phyloP scores from a whole-genome alignment of 2,329 filamentous ascomycete genomes.

The Rasamsonia emersonii region DNA sequence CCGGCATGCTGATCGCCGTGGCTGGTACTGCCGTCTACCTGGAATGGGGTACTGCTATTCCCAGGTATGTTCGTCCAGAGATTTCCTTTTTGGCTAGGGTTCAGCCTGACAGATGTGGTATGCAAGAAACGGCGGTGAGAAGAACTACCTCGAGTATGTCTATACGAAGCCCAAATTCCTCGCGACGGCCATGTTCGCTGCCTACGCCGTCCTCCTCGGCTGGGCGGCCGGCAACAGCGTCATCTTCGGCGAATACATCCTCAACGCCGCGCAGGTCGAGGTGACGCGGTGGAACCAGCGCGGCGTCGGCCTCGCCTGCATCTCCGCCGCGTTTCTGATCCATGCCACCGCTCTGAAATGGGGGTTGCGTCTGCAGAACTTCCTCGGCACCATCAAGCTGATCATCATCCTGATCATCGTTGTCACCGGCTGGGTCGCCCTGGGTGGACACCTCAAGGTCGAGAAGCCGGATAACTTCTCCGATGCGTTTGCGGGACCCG shows the following conservation, averaged over 20 bases:
- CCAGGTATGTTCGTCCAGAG: slow-evolving; percentile 29
- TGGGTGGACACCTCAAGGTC: slow-evolving; percentile 29
- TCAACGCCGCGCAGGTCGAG: slow-evolving; percentile 37
- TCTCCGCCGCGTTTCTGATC: slow-evolving; percentile 40
- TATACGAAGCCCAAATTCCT: slow-evolving; percentile 44
- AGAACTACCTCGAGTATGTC: slow-evolving; percentile 47
- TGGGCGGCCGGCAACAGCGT: slow-evolving; percentile 47
- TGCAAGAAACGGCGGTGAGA: slow-evolving; percentile 41
- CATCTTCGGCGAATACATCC: slow-evolving; percentile 44
- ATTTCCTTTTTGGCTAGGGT: no score
- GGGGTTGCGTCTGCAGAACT: slow-evolving; percentile 42
- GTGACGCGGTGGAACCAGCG: slow-evolving; percentile 43
- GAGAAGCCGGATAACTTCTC: slow-evolving; percentile 29
- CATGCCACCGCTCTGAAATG: slow-evolving; percentile 40
- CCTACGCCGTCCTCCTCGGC: slow-evolving; percentile 43
- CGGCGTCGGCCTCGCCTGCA: slow-evolving; percentile 39
- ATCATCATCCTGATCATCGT: slow-evolving; percentile 42
- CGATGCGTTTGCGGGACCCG: slow-evolving; percentile 31
- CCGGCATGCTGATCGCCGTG: slow-evolving; percentile 41
- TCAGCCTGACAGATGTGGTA: no score
- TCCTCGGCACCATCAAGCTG: slow-evolving; percentile 43
- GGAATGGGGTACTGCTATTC: slow-evolving; percentile 44
- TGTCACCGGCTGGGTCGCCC: slow-evolving; percentile 32
- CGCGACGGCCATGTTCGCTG: slow-evolving; percentile 46
- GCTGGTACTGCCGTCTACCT: slow-evolving; percentile 38